Evolutionary conservation across 495 filamentous ascomycete genomes (phyloP).

Genomic region (Neurospora sublineolata): DNA sequence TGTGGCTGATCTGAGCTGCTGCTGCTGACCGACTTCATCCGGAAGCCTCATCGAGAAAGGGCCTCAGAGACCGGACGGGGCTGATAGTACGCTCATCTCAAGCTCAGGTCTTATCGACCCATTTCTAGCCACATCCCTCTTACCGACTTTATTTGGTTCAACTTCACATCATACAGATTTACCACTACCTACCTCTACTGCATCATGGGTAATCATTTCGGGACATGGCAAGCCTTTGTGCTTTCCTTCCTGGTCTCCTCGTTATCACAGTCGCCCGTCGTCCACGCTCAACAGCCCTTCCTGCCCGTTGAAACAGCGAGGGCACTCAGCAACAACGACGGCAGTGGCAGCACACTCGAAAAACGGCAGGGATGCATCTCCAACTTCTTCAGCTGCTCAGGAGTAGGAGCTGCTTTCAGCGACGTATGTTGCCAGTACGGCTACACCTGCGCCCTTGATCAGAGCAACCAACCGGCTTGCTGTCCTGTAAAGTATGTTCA

Average conservation of each 20-base stretch:
- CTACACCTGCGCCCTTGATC: conserved; percentile 31
- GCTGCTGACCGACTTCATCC: background rate
- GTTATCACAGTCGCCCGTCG: background rate
- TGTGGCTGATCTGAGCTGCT: background rate
- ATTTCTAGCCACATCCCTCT: background rate
- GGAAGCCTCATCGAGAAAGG: background rate
- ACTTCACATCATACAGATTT: background rate
- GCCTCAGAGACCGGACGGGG: background rate
- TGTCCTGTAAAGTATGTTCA: conserved; percentile 35
- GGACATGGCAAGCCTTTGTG: background rate
- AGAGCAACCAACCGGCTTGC: conserved; percentile 31
- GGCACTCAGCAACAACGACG: background rate
- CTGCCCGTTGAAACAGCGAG: conserved; percentile 19
- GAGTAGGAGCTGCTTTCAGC: conserved; percentile 25
- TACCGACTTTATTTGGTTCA: background rate
- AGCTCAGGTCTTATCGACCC: background rate
- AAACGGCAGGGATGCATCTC: conserved; percentile 21
- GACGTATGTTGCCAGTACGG: conserved; percentile 35
- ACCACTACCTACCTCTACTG: no score
- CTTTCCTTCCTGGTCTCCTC: conserved; percentile 2
- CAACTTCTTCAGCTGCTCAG: conserved; percentile 34
- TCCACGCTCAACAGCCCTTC: conserved; percentile 17
- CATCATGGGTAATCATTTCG: no score
- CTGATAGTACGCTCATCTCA: background rate
- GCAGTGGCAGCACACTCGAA: background rate